Conservation (phyloP, 495 filamentous ascomycete species). For the Neurospora sp. region DNA sequence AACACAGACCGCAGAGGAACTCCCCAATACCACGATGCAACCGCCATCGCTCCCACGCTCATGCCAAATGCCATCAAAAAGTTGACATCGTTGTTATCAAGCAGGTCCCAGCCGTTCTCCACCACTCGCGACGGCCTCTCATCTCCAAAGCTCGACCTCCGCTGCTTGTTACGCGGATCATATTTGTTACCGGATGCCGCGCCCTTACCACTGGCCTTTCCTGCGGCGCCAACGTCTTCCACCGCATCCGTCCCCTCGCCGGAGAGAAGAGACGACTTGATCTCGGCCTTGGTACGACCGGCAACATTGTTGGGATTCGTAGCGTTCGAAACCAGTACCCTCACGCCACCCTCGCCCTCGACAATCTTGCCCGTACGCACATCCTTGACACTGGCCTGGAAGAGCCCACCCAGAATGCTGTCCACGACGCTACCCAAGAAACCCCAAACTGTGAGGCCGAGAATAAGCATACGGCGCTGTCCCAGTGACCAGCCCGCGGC, state of each 20-base stretch:
- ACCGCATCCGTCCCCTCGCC: conserved; percentile 26
- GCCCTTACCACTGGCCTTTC: conserved; percentile 7
- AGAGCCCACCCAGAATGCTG: conserved; percentile 71
- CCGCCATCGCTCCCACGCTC: conserved; percentile 68
- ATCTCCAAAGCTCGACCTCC: conserved; percentile 39
- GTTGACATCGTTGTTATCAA: conserved; percentile 94
- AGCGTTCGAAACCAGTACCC: conserved; percentile 44
- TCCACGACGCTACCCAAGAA: conserved; percentile 73
- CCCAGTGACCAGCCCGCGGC: conserved; percentile 33
- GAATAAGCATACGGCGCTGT: conserved; percentile 44
- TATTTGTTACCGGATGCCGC: conserved; percentile 22
- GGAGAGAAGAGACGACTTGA: conserved; percentile 25
- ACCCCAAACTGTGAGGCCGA: conserved; percentile 59
- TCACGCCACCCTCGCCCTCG: conserved; percentile 74
- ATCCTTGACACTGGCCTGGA: conserved; percentile 84
- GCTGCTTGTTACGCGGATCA: conserved; percentile 32
- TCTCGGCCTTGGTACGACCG: conserved; percentile 20
- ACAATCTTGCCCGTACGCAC: conserved; percentile 74
- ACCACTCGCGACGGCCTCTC: conserved; percentile 58
- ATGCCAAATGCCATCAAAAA: conserved; percentile 74
- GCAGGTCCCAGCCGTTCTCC: conserved; percentile 61
- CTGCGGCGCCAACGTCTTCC: conserved; percentile 6
- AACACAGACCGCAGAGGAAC: conserved; percentile 34
- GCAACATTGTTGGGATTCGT: conserved; percentile 10
- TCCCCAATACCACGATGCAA: conserved; percentile 43